Evolutionary conservation across 78 protist genomes (phyloP), one percentile per base, ranked within the genome.

Genomic region (Tieghemostelium lacteum): DNA sequence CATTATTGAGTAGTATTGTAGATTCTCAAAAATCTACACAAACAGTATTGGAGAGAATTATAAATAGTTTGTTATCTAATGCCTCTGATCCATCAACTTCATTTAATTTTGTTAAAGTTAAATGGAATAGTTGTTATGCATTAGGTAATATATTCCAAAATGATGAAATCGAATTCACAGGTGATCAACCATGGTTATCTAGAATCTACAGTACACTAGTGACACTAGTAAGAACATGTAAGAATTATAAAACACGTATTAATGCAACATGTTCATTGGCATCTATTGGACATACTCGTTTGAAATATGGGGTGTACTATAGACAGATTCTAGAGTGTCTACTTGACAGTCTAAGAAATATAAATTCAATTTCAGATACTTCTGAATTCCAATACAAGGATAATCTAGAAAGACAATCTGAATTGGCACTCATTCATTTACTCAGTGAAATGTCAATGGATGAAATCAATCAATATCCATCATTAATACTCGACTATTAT

Each of bases 111-210:
- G 91, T 83, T 14, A 83, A 83, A 50, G 91, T 83, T 33, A 83
- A 83, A 60, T 83, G 91, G 91, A 83, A 83, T 83, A 78, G 78
- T 24, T 83, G 91, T 58, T 83, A 83, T 69, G 91, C 91, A 20
- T 52, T 83, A 22, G 91, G 91, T 16, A 83, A 83, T 83, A 69
- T 83, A 42, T 83, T 83, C 42, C 69, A 83, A 22, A 83, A 83
- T 42, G 29, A 37, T 33, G 91, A 83, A 6, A 83, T 83, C 31
- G 69, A 69, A 69, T 83, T 83, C 31, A 26, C 65, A 22, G 26
- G 20, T 20, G 31, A 50, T 34, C 85, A 65, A 28, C 49, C 54
- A 29, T 83, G 91, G 91, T 50, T 83, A 52, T 74, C 74, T 20
- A 60, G 55, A 58, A 33, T 83, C 50, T 83, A 83, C 33, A 20